phyloP scores from a whole-genome alignment of 805 yeast species.

The Metschnikowia henanensis region DNA sequence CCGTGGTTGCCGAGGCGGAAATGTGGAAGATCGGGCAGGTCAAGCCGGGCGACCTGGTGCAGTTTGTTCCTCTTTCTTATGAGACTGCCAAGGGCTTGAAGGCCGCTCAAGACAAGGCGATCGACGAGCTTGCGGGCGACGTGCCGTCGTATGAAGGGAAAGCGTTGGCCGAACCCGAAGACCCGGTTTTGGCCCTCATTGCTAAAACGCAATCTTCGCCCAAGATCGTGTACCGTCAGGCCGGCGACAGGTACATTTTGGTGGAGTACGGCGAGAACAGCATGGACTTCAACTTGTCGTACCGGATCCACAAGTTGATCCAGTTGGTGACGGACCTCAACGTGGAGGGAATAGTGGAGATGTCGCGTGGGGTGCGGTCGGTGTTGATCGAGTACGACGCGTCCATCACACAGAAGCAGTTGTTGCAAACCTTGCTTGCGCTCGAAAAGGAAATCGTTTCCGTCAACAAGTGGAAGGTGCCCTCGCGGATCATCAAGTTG shows the following conservation, averaged over 20 bases:
- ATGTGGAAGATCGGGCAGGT: conserved; percentile 99
- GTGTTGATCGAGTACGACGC: conserved; percentile 86
- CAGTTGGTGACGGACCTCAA: conserved; percentile 64
- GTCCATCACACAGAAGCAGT: conserved; percentile 56
- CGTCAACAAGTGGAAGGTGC: conserved; percentile 81
- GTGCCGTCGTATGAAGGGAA: conserved; percentile 32
- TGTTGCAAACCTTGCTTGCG: conserved; percentile 65
- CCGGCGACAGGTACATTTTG: conserved; percentile 91
- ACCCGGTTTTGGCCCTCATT: conserved; percentile 65
- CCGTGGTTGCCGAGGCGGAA: conserved; percentile 93
- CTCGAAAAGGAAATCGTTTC: conserved; percentile 75
- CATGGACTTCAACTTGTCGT: conserved; percentile 81
- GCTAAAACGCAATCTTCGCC: conserved; percentile 55
- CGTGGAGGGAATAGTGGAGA: conserved; percentile 83
- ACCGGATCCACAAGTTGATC: conserved; percentile 81
- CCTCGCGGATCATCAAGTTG: conserved; percentile 75
- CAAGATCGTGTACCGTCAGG: conserved; percentile 84
- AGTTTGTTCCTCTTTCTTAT: conserved; percentile 75
- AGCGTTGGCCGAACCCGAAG: conserved; percentile 43
- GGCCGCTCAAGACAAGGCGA: conserved; percentile 54
- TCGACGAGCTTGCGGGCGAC: conserved; percentile 46
- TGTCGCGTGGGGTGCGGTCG: conserved; percentile 97
- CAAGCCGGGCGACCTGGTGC: conserved; percentile 87
- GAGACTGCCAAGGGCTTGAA: conserved; percentile 68
- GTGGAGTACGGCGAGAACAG: conserved; percentile 91